phyloP scores from a whole-genome alignment of 2,329 filamentous ascomycete genomes.

The Pseudogymnoascus sp. region DNA sequence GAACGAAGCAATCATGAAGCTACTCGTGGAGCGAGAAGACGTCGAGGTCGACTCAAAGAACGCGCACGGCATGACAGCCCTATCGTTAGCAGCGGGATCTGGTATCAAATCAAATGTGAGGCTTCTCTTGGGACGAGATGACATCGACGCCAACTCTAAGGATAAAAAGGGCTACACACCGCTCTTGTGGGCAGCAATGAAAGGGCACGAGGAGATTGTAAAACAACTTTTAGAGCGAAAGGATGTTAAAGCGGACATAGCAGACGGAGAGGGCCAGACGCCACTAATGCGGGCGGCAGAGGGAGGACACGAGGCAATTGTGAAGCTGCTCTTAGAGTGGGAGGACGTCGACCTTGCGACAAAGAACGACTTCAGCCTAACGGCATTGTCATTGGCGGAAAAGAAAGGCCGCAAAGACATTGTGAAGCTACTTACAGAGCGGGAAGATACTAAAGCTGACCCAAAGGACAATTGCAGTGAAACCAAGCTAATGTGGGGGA shows the following conservation, averaged over 20 bases:
- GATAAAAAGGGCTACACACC: background rate
- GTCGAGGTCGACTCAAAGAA: background rate
- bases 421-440: no score
- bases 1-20: background rate
- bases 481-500: no score
- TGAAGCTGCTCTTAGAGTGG: no score
- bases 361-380: no score
- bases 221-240: background rate
- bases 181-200: background rate
- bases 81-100: background rate
- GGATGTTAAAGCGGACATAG: background rate
- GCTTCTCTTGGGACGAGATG: background rate
- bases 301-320: no score
- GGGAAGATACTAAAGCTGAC: no score
- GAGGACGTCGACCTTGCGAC: no score
- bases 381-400: no score
- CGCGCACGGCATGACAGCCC: background rate
- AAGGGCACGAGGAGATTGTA: background rate
- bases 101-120: background rate
- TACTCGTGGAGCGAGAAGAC: background rate
- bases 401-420: no score
- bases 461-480: no score
- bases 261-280: background rate
- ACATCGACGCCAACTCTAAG: background rate
- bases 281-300: conserved; percentile 8